Evolutionary conservation across 23 red algal genomes (phyloP), one percentile per base, ranked within the genome.

Genomic region (Cyanidium caldarium): DNA sequence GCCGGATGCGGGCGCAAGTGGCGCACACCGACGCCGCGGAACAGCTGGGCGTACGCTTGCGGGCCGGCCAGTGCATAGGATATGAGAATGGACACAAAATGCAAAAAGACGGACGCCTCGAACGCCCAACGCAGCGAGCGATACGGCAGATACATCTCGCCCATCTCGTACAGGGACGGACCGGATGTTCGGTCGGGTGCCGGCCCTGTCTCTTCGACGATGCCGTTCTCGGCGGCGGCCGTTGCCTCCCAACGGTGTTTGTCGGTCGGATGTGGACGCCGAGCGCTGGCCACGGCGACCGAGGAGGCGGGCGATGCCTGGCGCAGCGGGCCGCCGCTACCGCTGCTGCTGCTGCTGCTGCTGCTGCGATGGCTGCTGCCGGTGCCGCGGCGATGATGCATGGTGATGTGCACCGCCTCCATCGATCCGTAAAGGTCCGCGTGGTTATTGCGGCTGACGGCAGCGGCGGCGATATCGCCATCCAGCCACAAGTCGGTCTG

Each of bases 31-130:
- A 70, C 29, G 25, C 19, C n/a, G 2, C 17, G 17, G n/a, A 81
- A 67, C 14, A 88, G 76, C n/a, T 65, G 44, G 39, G 39, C 69
- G 56, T 70, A 85, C 15, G 81, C 82, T 42, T 94, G 87, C 46
- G 87, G 87, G 3, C 69, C 87, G 23, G 80, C 87, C 0, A 94
- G 57, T 31, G 74, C 80, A 58, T 94, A 94, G 29, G 72, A 71
- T 7, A 70, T 72, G 34, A 94, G 70, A 34, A 85, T 80, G 58
- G 76, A 76, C 13, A 85, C 38, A 58, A 94, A 94, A 58, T 93
- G 87, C 17, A 74, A 16, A 23, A 84, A 3, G 2, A 83, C 87
- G 0, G 76, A 33, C 30, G 46, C 31, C 31, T 71, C 40, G 44
- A 93, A 93, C 19, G 72, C 33, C 35, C 40, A 40, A 17, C 87